These are phyloP conservation scores for Ceratorhiza oryzae-sativae DNA, from an alignment of 1,284 basidiomycete genomes.

Conservation along the genomic window DNA sequence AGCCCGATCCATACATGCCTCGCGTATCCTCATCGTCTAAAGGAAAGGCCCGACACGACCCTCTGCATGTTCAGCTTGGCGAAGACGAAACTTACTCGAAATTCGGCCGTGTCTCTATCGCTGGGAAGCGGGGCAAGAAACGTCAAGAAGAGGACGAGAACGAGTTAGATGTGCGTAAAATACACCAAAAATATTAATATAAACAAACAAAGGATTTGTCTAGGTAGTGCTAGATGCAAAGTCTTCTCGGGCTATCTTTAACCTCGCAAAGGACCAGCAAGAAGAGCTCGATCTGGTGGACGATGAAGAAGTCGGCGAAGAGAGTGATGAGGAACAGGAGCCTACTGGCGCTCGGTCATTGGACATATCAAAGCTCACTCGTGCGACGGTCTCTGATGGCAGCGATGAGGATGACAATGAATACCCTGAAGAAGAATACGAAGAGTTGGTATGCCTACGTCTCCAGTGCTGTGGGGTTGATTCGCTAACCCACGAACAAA, in stretches of 20 bases:
- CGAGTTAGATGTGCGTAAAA: conserved; percentile 57
- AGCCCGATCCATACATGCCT: conserved; percentile 6
- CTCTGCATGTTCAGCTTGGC: conserved; percentile 80
- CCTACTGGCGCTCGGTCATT: background rate
- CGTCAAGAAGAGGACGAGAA: conserved; percentile 59
- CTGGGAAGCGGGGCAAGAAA: conserved; percentile 74
- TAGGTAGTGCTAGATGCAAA: conserved; percentile 84
- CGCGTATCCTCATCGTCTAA: conserved; percentile 25
- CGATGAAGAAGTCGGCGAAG: conserved; percentile 54
- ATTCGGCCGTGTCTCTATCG: conserved; percentile 78
- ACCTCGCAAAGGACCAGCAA: conserved; percentile 92
- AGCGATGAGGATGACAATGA: conserved; percentile 54
- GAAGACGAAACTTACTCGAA: conserved; percentile 77
- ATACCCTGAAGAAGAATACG: conserved; percentile 57
- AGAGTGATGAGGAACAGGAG: conserved; percentile 44
- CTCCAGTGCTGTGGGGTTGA: background rate
- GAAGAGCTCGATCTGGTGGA: conserved; percentile 78
- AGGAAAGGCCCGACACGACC: conserved; percentile 78
- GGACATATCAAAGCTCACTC: background rate
- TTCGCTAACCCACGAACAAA: conserved; percentile 22
- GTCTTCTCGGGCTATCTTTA: conserved; percentile 88
- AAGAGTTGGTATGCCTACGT: conserved; percentile 54
- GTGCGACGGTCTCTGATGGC: conserved; percentile 59
- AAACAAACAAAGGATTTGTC: background rate
- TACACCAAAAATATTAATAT: conserved; percentile 32